A percentile compares a stretch with the other conserved stretches of the same genome.
These are phyloP conservation scores for Teunomyces gatunensis DNA, from an alignment of 805 yeast species.

Conservation along the genomic window DNA sequence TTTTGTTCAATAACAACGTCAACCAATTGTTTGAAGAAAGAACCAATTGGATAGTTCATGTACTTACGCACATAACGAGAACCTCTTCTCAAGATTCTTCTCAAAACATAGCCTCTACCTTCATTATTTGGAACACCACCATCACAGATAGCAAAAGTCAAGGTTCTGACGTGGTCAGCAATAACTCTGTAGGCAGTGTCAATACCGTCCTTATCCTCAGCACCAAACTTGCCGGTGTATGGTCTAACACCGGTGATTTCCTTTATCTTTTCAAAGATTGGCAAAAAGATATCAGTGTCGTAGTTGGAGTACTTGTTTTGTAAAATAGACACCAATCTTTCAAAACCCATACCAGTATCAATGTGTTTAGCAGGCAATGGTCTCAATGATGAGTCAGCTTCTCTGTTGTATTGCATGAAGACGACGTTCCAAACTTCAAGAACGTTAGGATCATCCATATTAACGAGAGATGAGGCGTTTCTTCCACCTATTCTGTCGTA, in stretches of 20 bases:
- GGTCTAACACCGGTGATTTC: constrained; percentile 92
- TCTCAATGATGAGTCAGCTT: constrained; percentile 74
- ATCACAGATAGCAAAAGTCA: constrained; percentile 93
- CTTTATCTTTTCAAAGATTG: constrained; percentile 80
- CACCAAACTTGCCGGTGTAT: constrained; percentile 90
- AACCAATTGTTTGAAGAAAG: constrained; percentile 86
- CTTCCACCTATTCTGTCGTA: constrained; percentile 98
- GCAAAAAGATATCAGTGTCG: constrained; percentile 95
- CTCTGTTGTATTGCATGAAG: constrained; percentile 95
- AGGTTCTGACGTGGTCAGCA: constrained; percentile 97
- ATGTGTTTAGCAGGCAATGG: constrained; percentile 91
- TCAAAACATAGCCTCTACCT: constrained; percentile 96
- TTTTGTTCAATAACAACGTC: constrained; percentile 92
- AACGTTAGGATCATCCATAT: constrained; percentile 97
- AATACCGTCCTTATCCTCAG: constrained; percentile 88
- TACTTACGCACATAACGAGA: constrained; percentile 95
- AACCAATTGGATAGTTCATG: constrained; percentile 92
- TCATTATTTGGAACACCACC: constrained; percentile 99
- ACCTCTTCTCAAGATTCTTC: constrained; percentile 97
- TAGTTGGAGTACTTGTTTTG: constrained; percentile 92
- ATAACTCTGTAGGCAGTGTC: constrained; percentile 98
- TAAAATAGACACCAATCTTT: constrained; percentile 89
- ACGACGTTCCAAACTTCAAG: constrained; percentile 98
- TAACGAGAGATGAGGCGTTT: constrained; percentile 87
- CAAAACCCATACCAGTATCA: constrained; percentile 99